A percentile compares a stretch with the other conserved stretches of the same genome.
These are phyloP conservation scores for Phaeosphaeria sp. DNA, from an alignment of 2,329 filamentous ascomycete species.

Conservation along the genomic window DNA sequence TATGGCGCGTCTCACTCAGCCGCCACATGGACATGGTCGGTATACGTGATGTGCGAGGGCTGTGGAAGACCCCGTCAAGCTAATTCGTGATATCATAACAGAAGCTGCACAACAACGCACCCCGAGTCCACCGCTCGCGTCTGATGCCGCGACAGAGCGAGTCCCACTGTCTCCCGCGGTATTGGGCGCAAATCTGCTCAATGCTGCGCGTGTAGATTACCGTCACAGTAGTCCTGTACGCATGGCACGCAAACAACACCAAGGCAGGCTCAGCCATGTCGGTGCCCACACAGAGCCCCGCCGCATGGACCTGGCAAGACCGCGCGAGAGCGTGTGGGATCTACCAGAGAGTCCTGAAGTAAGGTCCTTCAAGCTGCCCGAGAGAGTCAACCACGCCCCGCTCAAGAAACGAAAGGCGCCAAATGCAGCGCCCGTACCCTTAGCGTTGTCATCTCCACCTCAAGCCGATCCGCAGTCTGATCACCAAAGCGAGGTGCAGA, in stretches of 20 bases:
- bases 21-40: constrained; percentile 9
- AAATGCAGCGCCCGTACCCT: background rate
- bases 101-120: background rate
- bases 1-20: constrained; percentile 19
- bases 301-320: constrained; percentile 11
- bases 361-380: constrained; percentile 5
- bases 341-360: constrained; percentile 31
- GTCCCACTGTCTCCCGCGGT: constrained; percentile 17
- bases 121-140: constrained; percentile 1
- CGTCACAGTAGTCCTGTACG: constrained; percentile 9
- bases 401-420: constrained; percentile 15
- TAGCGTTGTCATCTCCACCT: background rate
- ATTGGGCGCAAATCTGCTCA: constrained; percentile 35
- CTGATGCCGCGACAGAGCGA: constrained; percentile 3
- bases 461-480: background rate
- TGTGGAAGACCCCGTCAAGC: constrained; percentile 8
- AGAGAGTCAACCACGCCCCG: constrained; percentile 14
- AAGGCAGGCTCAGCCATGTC: constrained; percentile 28
- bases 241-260: constrained; percentile 2
- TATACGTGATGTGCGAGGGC: background rate
- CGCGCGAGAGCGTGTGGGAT: constrained; percentile 22
- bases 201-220: constrained; percentile 32
- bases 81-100: constrained; percentile 24
- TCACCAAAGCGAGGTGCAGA: background rate
- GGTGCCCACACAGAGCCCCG: constrained; percentile 13